These are phyloP conservation scores for Helicosporidium sp. DNA, from an alignment of 139 green algal species.

Conservation along the genomic window DNA sequence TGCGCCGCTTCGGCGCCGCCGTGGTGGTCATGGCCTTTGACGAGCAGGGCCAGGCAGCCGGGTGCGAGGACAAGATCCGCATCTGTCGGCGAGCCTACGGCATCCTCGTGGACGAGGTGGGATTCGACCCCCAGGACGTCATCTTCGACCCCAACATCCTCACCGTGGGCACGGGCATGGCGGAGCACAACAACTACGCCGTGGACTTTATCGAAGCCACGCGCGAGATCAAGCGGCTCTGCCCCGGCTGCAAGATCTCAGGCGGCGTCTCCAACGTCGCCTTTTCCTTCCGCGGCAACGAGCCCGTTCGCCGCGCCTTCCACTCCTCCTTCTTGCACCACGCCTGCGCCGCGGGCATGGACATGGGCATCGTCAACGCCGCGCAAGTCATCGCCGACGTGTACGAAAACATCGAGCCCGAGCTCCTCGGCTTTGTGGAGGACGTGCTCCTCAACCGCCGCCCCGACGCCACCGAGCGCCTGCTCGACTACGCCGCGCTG, in stretches of 20 bases:
- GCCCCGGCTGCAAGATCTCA: conserved; percentile 82
- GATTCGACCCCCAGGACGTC: conserved; percentile 88
- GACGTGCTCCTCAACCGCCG: conserved; percentile 93
- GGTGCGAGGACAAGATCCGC: conserved; percentile 56
- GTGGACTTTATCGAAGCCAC: conserved; percentile 93
- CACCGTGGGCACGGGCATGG: conserved; percentile 83
- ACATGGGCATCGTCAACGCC: conserved; percentile 99
- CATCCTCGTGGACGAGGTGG: conserved; percentile 86
- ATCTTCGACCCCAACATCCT: conserved; percentile 99
- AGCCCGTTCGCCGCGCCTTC: conserved; percentile 79
- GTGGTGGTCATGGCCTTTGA: conserved; percentile 99
- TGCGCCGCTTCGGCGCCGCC: conserved; percentile 74
- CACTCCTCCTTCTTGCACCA: conserved; percentile 87
- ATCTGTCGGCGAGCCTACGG: conserved; percentile 87
- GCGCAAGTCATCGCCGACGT: conserved; percentile 71
- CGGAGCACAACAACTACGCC: conserved; percentile 98
- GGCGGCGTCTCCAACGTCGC: conserved; percentile 95
- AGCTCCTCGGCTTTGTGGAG: conserved; percentile 87
- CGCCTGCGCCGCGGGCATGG: conserved; percentile 85
- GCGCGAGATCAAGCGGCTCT: conserved; percentile 80
- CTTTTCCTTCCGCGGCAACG: conserved; percentile 95
- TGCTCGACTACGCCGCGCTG: conserved; percentile 73
- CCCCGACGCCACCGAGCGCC: conserved; percentile 88
- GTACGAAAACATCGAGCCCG: conserved; percentile 95
- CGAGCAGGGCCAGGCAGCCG: conserved; percentile 68